Percentiles rank a stretch among this genome's conserved stretches.
Conservation (phyloP, 2,329 filamentous ascomycete species). For the Pyrenochaeta sp. region DNA sequence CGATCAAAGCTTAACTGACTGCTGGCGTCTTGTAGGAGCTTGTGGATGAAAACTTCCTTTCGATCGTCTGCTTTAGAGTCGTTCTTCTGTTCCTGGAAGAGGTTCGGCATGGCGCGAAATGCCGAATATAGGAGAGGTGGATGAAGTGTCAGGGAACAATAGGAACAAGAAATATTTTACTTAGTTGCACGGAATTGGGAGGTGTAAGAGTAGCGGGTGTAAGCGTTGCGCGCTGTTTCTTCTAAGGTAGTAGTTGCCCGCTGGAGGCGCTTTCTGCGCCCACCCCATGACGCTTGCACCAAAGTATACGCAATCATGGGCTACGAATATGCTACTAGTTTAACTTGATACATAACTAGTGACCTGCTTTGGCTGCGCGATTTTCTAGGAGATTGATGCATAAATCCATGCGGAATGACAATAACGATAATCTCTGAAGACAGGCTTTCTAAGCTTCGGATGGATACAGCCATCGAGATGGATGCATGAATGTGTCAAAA, state of each 20-base stretch:
- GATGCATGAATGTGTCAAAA: no score
- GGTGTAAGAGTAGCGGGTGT: not conserved
- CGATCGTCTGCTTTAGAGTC: slow-evolving; percentile 2
- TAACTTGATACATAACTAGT: no score
- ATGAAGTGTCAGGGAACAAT: not conserved
- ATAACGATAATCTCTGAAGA: no score
- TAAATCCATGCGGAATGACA: no score
- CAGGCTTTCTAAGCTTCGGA: no score
- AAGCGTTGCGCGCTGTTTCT: not conserved
- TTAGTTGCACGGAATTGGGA: not conserved
- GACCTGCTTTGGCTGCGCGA: no score
- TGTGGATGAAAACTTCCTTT: slow-evolving; percentile 1
- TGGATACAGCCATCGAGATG: no score
- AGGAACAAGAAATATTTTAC: not conserved
- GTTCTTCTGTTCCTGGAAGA: slow-evolving; percentile 1
- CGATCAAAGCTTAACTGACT: slow-evolving; percentile 9
- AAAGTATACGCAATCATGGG: not conserved
- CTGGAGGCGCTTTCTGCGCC: not conserved
- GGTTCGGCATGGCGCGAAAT: not conserved
- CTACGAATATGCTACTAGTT: no score
- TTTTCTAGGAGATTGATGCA: no score
- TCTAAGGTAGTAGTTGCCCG: not conserved
- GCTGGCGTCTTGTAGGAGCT: slow-evolving; percentile 5
- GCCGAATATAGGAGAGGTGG: not conserved
- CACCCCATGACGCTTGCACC: not conserved